Evolutionary conservation across 129 eudicot species (phyloP), one percentile per base, ranked within the genome.

Genomic region (Escallonia herrerae): DNA sequence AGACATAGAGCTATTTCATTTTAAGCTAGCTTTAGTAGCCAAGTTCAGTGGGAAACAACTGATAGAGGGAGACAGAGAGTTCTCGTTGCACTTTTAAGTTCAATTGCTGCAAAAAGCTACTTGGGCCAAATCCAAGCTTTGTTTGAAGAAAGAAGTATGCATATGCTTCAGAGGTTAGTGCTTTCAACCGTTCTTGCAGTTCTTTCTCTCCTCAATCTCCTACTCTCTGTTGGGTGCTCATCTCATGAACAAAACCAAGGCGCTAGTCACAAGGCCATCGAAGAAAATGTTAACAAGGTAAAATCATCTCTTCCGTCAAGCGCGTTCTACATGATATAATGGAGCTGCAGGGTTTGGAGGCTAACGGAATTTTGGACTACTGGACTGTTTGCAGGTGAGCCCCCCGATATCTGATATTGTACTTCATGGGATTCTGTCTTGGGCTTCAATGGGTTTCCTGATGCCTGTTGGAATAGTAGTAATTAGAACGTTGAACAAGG

Each of bases 381-480:
- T 22, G 33, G 58, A 15, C 47, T 14, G 5, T 37, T 40, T 66
- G 73, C 79, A 83, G 95, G 68, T 60, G 67, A 81, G 66, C 73
- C 69, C 82, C 56, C 81, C 72, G 67, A 50, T 51, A 65, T 73
- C 14, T 53, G 81, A 80, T 57, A 87, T 87, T 54, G 61, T 41
- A 64, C 45, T 87, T 71, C 90, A 87, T 76, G 95, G 95, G 37
- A 76, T 87, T 71, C 65, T 87, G 5, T 74, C 83, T 42, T 87
- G 95, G 95, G 90, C 77, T 58, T 87, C 95, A 43, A 83, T 83
- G 87, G 95, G 95, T 42, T 83, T 80, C 68, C 76, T 87, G 63
- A 83, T 79, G 85, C 95, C 95, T 38, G 64, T 79, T 53, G 95
- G 90, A 33, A 72, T 87, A 63, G 79, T 87, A 37, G 39, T 67